Conservation (phyloP, 179 eudicot species). For the Vitellaria paradoxa region DNA sequence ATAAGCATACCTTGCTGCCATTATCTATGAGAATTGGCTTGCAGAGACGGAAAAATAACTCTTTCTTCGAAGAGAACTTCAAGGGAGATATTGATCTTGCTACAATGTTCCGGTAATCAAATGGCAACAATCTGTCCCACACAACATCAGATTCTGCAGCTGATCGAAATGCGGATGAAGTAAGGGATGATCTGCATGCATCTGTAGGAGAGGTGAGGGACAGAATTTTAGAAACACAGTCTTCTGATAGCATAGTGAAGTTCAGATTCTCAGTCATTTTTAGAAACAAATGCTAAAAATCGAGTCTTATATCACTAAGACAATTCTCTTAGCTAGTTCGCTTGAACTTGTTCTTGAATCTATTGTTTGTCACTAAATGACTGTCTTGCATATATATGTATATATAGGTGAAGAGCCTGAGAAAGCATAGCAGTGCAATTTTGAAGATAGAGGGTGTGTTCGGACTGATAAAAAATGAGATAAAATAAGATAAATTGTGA, state of each 20-base stretch:
- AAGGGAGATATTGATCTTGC: conserved; percentile 20
- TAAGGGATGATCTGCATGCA: conserved; percentile 13
- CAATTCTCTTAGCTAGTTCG: no score
- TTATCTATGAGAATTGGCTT: conserved; percentile 41
- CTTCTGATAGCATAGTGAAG: conserved; percentile 22
- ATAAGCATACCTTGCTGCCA: conserved; percentile 37
- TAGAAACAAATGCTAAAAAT: no score
- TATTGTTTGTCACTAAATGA: no score
- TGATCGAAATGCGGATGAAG: conserved; percentile 10
- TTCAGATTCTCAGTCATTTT: not conserved
- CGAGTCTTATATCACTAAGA: no score
- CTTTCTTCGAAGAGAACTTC: conserved; percentile 33
- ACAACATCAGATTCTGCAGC: conserved; percentile 27
- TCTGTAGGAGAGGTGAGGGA: conserved; percentile 34
- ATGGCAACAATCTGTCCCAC: conserved; percentile 34
- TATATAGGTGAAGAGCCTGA: no score
- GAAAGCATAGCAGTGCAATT: no score
- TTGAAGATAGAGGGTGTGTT: no score
- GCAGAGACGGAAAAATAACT: conserved; percentile 37
- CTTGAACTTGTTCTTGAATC: no score
- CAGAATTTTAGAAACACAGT: conserved; percentile 38
- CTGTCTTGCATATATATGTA: no score
- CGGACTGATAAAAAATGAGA: no score
- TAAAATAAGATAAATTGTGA: no score
- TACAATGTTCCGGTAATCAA: conserved; percentile 18